Base-by-base conservation (phyloP, 306 rosid species). In the Casuarina equisetifolia region DNA sequence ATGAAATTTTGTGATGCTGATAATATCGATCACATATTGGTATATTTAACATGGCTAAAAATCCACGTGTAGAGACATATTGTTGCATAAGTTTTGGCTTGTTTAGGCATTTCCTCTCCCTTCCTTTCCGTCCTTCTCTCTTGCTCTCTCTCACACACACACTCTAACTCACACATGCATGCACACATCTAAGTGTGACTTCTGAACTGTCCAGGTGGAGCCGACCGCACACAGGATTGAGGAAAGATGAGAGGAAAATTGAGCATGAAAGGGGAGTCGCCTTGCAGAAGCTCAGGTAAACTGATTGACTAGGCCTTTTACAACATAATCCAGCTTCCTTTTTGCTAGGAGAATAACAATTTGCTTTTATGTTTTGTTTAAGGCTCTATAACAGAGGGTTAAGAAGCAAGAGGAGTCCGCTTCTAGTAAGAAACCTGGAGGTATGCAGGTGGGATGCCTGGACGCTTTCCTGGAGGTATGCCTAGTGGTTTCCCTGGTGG, bases 361-460 rank as follows among this genome's bases (percentile, higher is more conserved):
- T 70, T 79, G 67, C 62, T 72, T 57, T 15, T 82, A 32, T 58
- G 12, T 81, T 74, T 39, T 81, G 58, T 74, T 75, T 12, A 50
- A 93, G 98, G 98, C 97, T 83, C 94, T 87, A 11, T 93, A 93
- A 78, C 97, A 93, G 86, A 89, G 88, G 86, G 90, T 97, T 51
- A 93, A 93, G 86, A 89, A 89, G 85, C 79, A 88, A 78, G 97
- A 93, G 59, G 87, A 88, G 76, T 89, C 98, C 53, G 91, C 98
- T 78, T 90, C 94, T 62, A 88, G 92, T 64, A 78, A 89, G 84
- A 84, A 71, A 77, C 75, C 93, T 73, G 97, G 32, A 25, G 32
- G 32, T 25, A 25, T 25, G 32, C 32, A 25, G 32, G 32, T 25
- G 32, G 32, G 32, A 25, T 25, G 32, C 32, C 32, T 25, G 32